phyloP scores from a whole-genome alignment of 345 rosid species.

The Laguncularia racemosa region DNA sequence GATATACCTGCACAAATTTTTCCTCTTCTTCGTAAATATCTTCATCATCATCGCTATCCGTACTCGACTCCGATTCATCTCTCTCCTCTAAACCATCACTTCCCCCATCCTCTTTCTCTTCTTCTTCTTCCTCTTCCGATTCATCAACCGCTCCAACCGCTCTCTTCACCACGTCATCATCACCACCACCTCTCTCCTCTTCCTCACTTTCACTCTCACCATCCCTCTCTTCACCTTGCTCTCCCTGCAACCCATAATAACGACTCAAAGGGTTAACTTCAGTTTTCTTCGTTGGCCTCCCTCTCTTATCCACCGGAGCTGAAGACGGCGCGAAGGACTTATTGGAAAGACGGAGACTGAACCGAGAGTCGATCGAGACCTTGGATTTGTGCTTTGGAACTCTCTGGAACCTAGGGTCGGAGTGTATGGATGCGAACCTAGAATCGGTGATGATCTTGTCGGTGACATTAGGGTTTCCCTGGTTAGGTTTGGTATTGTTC shows the following conservation, averaged over 20 bases:
- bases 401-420: conserved; percentile 86
- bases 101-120: not conserved
- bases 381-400: conserved; percentile 53
- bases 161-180: conserved; percentile 16
- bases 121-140: conserved; percentile 18
- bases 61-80: conserved; percentile 23
- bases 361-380: conserved; percentile 72
- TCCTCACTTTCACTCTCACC: conserved; percentile 19
- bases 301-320: conserved; percentile 71
- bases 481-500: conserved; percentile 2
- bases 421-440: conserved; percentile 58
- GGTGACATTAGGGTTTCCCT: not conserved
- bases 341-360: conserved; percentile 46
- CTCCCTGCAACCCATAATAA: conserved; percentile 51
- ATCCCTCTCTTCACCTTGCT: conserved; percentile 16
- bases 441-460: conserved; percentile 44
- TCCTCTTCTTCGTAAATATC: conserved; percentile 41
- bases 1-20: conserved; percentile 31
- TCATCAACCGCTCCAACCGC: conserved; percentile 16
- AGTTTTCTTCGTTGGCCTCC: conserved; percentile 38
- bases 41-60: conserved; percentile 52
- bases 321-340: conserved; percentile 46
- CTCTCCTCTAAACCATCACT: conserved; percentile 1
- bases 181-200: conserved; percentile 8
- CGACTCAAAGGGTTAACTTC: conserved; percentile 38